Evolutionary conservation across 352 stramenopile species (phyloP).

Genomic region (Pythium insidiosum): DNA sequence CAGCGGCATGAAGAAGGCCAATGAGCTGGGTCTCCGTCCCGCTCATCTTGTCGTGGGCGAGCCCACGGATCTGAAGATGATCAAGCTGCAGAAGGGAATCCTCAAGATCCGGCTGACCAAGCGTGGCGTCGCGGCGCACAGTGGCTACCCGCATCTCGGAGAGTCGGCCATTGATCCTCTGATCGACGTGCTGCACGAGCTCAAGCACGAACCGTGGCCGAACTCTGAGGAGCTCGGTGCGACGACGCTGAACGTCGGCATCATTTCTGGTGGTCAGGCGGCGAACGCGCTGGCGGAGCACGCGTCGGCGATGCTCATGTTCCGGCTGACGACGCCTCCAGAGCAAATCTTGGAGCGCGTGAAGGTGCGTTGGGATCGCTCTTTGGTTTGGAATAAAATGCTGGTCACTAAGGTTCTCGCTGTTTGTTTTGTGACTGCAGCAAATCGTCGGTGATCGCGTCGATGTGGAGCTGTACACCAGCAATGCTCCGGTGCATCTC

Average conservation of each 20-base stretch:
- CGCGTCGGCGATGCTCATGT: constrained; percentile 86
- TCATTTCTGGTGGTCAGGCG: constrained; percentile 73
- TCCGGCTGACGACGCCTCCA: constrained; percentile 68
- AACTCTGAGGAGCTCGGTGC: constrained; percentile 69
- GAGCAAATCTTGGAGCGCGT: constrained; percentile 64
- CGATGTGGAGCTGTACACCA: constrained; percentile 76
- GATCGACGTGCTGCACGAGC: constrained; percentile 74
- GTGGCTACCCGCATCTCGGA: constrained; percentile 76
- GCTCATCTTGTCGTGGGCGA: constrained; percentile 75
- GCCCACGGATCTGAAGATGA: constrained; percentile 73
- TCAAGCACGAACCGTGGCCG: constrained; percentile 75
- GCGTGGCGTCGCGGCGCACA: constrained; percentile 73
- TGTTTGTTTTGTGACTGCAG: constrained; percentile 13
- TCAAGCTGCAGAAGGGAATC: constrained; percentile 83
- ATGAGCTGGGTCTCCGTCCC: constrained; percentile 65
- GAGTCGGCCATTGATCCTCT: constrained; percentile 80
- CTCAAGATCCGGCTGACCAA: constrained; percentile 74
- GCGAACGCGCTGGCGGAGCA: constrained; percentile 77
- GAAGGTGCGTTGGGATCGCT: constrained; percentile 34
- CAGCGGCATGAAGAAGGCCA: constrained; percentile 85
- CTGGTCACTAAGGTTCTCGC: too few relatives aligned
- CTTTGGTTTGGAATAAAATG: too few relatives aligned
- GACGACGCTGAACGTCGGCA: constrained; percentile 81
- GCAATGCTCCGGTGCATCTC: constrained; percentile 71
- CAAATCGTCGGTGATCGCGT: constrained; percentile 52